These are phyloP conservation scores for Pseudodiploospora longispora DNA, from an alignment of 2,329 filamentous ascomycete species.

Conservation along the genomic window DNA sequence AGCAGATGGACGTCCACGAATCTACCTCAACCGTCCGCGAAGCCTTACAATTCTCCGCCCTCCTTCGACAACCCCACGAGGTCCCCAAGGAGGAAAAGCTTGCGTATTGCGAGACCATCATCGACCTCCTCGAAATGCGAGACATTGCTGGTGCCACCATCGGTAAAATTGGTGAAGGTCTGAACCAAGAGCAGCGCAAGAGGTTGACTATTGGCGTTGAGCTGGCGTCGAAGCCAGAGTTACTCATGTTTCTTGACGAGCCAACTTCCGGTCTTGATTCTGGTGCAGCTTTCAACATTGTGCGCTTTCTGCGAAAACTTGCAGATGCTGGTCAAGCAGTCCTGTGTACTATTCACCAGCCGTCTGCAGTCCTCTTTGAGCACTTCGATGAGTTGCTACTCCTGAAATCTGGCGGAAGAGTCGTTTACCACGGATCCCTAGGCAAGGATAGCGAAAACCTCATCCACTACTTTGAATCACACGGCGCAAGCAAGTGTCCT, in stretches of 20 bases:
- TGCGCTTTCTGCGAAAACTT: constrained; percentile 53
- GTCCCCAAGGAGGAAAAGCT: constrained; percentile 54
- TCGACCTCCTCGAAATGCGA: constrained; percentile 62
- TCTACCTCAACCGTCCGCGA: constrained; percentile 59
- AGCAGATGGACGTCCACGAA: constrained; percentile 62
- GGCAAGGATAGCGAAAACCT: constrained; percentile 40
- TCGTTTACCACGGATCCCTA: constrained; percentile 47
- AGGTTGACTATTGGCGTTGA: constrained; percentile 49
- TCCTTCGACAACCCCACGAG: constrained; percentile 52
- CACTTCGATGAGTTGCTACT: constrained; percentile 49
- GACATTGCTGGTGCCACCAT: constrained; percentile 58
- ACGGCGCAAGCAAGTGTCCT: constrained; percentile 41
- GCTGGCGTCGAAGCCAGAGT: constrained; percentile 47
- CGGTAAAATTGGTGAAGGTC: constrained; percentile 48
- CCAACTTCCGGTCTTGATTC: constrained; percentile 51
- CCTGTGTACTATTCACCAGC: constrained; percentile 54
- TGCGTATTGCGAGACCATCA: constrained; percentile 59
- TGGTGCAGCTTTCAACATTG: constrained; percentile 52
- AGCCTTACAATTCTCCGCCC: constrained; percentile 56
- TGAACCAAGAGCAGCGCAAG: constrained; percentile 53
- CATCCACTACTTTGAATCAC: constrained; percentile 43
- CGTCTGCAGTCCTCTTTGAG: constrained; percentile 47
- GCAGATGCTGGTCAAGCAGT: constrained; percentile 52
- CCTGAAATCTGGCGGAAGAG: constrained; percentile 43
- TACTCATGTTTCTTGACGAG: constrained; percentile 60